These are phyloP conservation scores for Rhododendron kiyosumense DNA, from an alignment of 148 eudicot genomes.

Conservation along the genomic window DNA sequence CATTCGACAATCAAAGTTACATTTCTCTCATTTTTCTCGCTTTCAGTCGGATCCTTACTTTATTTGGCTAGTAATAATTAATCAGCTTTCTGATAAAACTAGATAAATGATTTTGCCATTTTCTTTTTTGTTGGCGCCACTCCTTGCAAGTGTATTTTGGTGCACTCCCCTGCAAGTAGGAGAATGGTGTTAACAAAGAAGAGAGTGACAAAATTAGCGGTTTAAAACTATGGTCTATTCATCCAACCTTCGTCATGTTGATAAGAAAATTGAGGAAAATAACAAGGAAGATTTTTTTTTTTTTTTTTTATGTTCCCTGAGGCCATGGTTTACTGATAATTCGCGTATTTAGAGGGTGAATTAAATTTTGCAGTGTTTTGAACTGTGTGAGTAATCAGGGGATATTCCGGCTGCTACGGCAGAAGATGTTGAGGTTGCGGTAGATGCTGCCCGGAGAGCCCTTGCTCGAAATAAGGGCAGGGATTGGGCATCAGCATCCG, in stretches of 20 bases:
- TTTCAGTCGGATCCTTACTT: too few species aligned
- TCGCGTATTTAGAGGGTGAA: background rate
- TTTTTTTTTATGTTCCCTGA: too few species aligned
- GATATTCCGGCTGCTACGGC: conserved; percentile 90
- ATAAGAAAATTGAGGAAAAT: background rate
- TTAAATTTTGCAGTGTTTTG: background rate
- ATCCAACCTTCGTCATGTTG: background rate
- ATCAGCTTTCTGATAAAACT: too few species aligned
- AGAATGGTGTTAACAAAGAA: too few species aligned
- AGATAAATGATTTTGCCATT: too few species aligned
- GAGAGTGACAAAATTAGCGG: too few species aligned
- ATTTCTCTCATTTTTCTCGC: background rate
- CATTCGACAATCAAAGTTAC: background rate
- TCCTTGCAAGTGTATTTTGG: too few species aligned
- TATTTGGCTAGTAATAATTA: too few species aligned
- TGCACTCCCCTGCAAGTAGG: too few species aligned
- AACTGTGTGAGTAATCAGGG: conserved; percentile 36
- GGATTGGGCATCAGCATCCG: conserved; percentile 82
- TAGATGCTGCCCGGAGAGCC: conserved; percentile 76
- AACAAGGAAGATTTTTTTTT: background rate
- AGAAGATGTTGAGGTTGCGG: conserved; percentile 88
- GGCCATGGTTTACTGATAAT: too few species aligned
- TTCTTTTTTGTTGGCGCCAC: too few species aligned
- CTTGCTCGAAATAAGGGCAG: conserved; percentile 54
- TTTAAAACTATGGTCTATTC: too few species aligned